These are phyloP conservation scores for Infundibulicybe gibba DNA, from an alignment of 768 basidiomycete species.

Conservation along the genomic window DNA sequence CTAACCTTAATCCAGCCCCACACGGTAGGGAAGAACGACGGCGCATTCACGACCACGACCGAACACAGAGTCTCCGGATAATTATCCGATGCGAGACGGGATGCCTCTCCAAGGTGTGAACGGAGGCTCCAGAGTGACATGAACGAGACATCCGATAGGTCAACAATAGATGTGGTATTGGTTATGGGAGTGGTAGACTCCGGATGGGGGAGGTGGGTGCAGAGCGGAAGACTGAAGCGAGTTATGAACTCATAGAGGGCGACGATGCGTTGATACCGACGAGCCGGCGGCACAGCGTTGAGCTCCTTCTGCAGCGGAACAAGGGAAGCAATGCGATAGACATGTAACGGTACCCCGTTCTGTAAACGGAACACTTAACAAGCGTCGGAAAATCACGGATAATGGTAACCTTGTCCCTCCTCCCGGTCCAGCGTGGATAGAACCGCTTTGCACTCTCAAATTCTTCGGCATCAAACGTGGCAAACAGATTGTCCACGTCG, in stretches of 20 bases:
- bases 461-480: conserved; percentile 54
- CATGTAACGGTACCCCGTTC: conserved; percentile 70
- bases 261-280: conserved; percentile 67
- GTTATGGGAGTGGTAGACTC: conserved; percentile 51
- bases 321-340: conserved; percentile 70
- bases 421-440: conserved; percentile 82
- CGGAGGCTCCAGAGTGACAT: conserved; percentile 67
- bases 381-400: conserved; percentile 4
- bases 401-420: conserved; percentile 60
- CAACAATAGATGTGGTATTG: conserved; percentile 65
- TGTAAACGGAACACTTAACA: conserved; percentile 18
- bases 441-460: conserved; percentile 56
- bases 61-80: conserved; percentile 77
- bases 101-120: conserved; percentile 71
- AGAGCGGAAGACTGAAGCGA: conserved; percentile 62
- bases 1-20: conserved; percentile 82
- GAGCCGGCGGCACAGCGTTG: conserved; percentile 44
- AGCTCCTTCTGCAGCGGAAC: conserved; percentile 57
- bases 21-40: conserved; percentile 77
- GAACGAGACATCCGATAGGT: conserved; percentile 62
- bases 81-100: conserved; percentile 69
- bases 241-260: conserved; percentile 65
- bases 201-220: conserved; percentile 54
- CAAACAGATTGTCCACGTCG: conserved; percentile 60
- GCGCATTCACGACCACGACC: conserved; percentile 73